phyloP scores from a whole-genome alignment of 768 basidiomycete species.

The Trametopsis cervina region DNA sequence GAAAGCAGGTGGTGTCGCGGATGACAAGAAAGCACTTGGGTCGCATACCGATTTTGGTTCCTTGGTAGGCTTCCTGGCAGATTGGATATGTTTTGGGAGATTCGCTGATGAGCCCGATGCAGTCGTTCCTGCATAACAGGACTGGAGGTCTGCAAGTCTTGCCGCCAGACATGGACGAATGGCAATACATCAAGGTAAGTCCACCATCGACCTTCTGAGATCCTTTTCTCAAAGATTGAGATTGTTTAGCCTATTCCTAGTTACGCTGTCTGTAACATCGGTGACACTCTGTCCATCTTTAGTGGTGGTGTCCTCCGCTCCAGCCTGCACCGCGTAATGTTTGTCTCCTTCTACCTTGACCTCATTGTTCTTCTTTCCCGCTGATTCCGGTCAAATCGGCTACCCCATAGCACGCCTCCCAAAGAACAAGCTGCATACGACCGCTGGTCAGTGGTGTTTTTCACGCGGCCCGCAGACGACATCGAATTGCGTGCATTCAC shows the following conservation, averaged over 20 bases:
- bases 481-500: conserved; percentile 43
- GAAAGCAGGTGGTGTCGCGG: conserved; percentile 7
- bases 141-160: conserved; percentile 68
- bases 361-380: too few relatives aligned
- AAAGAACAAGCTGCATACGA: conserved; percentile 44
- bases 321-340: conserved; percentile 57
- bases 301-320: conserved; percentile 64
- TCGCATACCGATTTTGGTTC: conserved; percentile 30
- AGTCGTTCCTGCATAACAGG: conserved; percentile 66
- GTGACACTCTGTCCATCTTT: conserved; percentile 55
- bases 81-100: not conserved
- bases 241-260: conserved; percentile 25
- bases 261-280: conserved; percentile 29
- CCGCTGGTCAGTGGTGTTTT: conserved; percentile 69
- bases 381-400: not conserved
- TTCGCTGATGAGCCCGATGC: not conserved
- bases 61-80: conserved; percentile 15
- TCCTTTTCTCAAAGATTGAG: conserved; percentile 7
- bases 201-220: conserved; percentile 13
- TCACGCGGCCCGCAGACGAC: conserved; percentile 54
- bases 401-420: conserved; percentile 40
- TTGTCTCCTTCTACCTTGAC: conserved; percentile 16
- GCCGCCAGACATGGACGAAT: conserved; percentile 48
- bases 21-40: conserved; percentile 22
- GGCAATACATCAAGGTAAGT: conserved; percentile 60